Evolutionary conservation across 2,329 filamentous ascomycete species (phyloP), one percentile per base, ranked within the genome.

Genomic region (Aspergillus versicolor): DNA sequence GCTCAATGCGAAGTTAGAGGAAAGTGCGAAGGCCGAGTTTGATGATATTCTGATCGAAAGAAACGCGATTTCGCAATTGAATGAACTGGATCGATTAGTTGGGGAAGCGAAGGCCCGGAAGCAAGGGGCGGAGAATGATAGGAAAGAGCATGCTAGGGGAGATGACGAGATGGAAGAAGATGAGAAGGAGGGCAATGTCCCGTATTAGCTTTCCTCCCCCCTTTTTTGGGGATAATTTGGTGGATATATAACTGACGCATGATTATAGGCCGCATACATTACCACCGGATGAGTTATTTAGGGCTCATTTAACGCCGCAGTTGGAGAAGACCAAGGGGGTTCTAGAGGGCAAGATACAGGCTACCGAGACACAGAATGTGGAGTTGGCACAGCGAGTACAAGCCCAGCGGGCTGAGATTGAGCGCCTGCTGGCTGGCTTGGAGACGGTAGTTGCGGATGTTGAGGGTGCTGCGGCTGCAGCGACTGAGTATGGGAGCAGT

Each of bases 41-140:
- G 83, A 86, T n/a, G 78, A 80, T 46, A 84, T 88, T 55, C 63
- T 87, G 58, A 70, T 69, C 30, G 81, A 86, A 63, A 72, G 84
- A 51, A 76, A 83, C 57, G 84, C 85, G 2, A 76, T 88, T 5
- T 70, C 75, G 58, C 78, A 81, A 21, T 71, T 88, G 61, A 88
- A 88, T 67, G 82, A 84, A 54, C 73, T 88, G 61, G 85, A 88
- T 66, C 74, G 79, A 38, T 73, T 86, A 60, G 80, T 88, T 27
- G 80, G 79, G 27, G 84, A 87, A 60, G 85, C 84, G 11, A 81
- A 78, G 64, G 69, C 71, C 61, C 75, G 84, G 61, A 84, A 79
- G 69, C 77, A 78, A 65, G 77, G 24, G 6, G 22, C 15, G 2
- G 38, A 27, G 48, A 15, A 37, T 37, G 34, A 37, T 4, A 37